Conservation (phyloP, 352 stramenopile species). For the Pythium grandisporangium region DNA sequence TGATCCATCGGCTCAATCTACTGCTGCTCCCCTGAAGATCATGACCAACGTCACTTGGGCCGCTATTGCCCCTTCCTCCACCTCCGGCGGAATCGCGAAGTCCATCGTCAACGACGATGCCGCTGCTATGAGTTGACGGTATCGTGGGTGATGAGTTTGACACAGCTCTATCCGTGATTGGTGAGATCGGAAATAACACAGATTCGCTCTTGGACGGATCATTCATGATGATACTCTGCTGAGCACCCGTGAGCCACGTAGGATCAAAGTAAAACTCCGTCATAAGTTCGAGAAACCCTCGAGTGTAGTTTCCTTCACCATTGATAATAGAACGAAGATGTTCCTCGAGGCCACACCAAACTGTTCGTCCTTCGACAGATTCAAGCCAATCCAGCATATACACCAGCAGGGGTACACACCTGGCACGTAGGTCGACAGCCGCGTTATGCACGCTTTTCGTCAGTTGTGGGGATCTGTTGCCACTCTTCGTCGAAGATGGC, state of each 20-base stretch:
- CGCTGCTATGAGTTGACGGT: conserved; percentile 30
- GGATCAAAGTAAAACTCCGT: conserved; percentile 82
- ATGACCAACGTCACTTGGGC: conserved; percentile 14
- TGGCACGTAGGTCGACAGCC: conserved; percentile 26
- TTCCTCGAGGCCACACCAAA: conserved; percentile 81
- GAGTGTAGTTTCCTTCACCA: conserved; percentile 56
- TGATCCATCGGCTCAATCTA: conserved; percentile 70
- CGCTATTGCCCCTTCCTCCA: conserved; percentile 22
- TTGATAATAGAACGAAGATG: conserved; percentile 63
- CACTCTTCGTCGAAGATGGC: conserved; percentile 2
- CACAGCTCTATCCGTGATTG: conserved; percentile 15
- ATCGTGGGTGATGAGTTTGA: conserved; percentile 12
- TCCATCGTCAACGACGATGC: conserved; percentile 24
- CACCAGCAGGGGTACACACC: conserved; percentile 56
- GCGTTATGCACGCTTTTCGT: too few species aligned
- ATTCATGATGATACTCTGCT: conserved; percentile 82
- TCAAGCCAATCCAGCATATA: conserved; percentile 75
- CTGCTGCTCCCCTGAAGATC: too few species aligned
- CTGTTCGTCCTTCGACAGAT: conserved; percentile 69
- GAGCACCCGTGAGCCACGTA: conserved; percentile 37
- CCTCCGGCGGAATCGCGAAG: conserved; percentile 10
- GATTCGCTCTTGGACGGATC: conserved; percentile 71
- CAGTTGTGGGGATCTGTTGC: too few species aligned
- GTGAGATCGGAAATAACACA: conserved; percentile 55
- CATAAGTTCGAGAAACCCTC: conserved; percentile 72